These are phyloP conservation scores for Lactarius evosmus DNA, from an alignment of 768 basidiomycete genomes.

Conservation along the genomic window DNA sequence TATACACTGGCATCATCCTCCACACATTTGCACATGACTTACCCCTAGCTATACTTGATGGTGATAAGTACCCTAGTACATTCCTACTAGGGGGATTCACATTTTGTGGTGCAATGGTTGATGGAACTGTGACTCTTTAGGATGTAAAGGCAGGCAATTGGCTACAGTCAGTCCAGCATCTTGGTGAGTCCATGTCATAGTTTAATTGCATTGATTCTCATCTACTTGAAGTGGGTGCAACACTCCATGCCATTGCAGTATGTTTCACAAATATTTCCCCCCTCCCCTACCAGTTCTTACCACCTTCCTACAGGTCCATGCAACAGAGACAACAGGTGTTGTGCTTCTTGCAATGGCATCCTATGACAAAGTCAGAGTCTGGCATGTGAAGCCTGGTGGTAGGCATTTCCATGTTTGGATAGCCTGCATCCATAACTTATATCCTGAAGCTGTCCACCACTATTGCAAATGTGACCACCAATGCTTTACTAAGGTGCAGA, in stretches of 20 bases:
- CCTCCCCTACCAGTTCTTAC: neutral
- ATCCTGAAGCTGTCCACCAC: too few relatives aligned
- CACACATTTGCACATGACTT: neutral
- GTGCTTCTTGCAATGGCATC: neutral
- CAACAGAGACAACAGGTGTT: neutral
- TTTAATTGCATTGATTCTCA: neutral
- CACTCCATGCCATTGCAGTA: neutral
- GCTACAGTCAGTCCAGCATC: conserved; percentile 3
- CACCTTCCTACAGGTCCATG: neutral
- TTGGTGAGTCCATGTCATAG: neutral
- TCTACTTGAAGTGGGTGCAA: neutral
- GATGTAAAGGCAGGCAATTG: neutral
- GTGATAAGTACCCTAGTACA: neutral
- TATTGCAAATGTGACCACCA: too few relatives aligned
- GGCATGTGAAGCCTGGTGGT: neutral
- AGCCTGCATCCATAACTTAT: too few relatives aligned
- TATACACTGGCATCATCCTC: neutral
- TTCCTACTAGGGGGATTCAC: neutral
- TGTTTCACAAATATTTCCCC: neutral
- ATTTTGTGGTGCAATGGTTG: neutral
- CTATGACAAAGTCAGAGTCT: neutral
- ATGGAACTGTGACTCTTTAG: conserved; percentile 2
- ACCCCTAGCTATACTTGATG: neutral
- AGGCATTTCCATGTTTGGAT: neutral
- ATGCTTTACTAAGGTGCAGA: too few relatives aligned